Conservation (phyloP, 2,329 filamentous ascomycete genomes). For the Aschersonia sp. region DNA sequence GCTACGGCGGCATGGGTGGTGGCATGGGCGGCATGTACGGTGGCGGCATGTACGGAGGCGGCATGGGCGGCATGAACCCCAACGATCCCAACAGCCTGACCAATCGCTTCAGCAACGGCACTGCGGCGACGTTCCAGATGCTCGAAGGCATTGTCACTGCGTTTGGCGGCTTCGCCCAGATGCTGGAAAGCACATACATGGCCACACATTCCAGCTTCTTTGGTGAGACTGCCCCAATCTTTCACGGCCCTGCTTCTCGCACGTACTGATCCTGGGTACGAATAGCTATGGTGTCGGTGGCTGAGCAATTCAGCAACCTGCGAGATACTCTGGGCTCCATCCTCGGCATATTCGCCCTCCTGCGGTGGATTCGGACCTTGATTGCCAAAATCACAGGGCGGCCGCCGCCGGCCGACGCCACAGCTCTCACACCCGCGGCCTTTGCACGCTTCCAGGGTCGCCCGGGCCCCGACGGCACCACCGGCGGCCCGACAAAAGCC, state of each 20-base stretch:
- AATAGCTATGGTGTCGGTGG: slow-evolving; percentile 90
- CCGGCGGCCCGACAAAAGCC: slow-evolving; percentile 48
- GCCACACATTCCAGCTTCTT: slow-evolving; percentile 98
- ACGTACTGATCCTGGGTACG: no score
- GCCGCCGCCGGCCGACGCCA: slow-evolving; percentile 76
- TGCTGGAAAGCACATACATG: slow-evolving; percentile 99
- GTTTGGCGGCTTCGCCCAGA: slow-evolving; percentile 95
- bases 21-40: slow-evolving; percentile 29
- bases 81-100: slow-evolving; percentile 90
- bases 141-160: slow-evolving; percentile 93
- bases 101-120: slow-evolving; percentile 89
- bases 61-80: slow-evolving; percentile 27
- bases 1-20: slow-evolving; percentile 28
- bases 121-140: slow-evolving; percentile 93
- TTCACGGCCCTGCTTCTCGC: background rate
- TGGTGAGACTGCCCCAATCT: slow-evolving; percentile 39
- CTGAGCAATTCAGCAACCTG: slow-evolving; percentile 89
- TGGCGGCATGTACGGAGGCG: slow-evolving; percentile 25
- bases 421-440: slow-evolving; percentile 72
- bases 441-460: slow-evolving; percentile 83
- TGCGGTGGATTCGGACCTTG: slow-evolving; percentile 86
- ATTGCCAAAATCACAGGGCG: slow-evolving; percentile 88
- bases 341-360: slow-evolving; percentile 85
- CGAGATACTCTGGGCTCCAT: slow-evolving; percentile 87
- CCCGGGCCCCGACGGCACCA: slow-evolving; percentile 43